Evolutionary conservation across 441 rosid genomes (phyloP), one percentile per base, ranked within the genome.

Genomic region (Melastoma candidum): DNA sequence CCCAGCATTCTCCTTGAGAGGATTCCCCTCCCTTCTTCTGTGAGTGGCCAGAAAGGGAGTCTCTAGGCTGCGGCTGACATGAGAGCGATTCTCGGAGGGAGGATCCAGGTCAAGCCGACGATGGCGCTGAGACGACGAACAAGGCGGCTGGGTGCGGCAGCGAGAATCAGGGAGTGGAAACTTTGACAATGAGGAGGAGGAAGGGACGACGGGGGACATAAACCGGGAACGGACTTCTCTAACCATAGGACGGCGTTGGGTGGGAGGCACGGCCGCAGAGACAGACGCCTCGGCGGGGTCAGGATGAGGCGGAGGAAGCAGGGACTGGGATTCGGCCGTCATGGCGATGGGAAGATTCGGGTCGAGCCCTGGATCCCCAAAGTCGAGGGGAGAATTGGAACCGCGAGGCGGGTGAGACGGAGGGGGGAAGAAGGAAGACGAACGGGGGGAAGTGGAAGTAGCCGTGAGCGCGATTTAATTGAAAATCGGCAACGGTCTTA

Each of bases 161-260:
- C 69, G 12, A 55, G 72, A 45, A 47, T 69, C 41, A 12, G 69
- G 71, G 11, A 59, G 64, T 8, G 81, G 78, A 25, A 85, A 78
- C 48, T 72, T 71, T 12, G 71, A 47, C 2, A 57, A 60, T 3
- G 77, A 73, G 1, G 86, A 66, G 7, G 79, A 52, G 0, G 79
- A 57, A 2, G 75, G 68, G 0, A 80, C 61, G 8, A 58, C 61
- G 0, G 94, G 92, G 61, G 96, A 76, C 96, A 88, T 83, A 59
- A 85, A 88, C 63, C 95, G 67, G 6, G 95, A 88, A 36, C 92
- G 80, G 9, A 85, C 92, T 64, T 85, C 95, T 65, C 97, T 78
- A 1, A 88, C 96, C 48, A 95, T 74, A 0, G 85, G 95, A 43
- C 92, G 68, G 44, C 96, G 73, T 2, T 73, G 79, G 1, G 77